Percentiles rank a stretch among this genome's conserved stretches.
These are phyloP conservation scores for Lachancea kluyveri DNA, from an alignment of 805 yeast genomes.

Conservation along the genomic window DNA sequence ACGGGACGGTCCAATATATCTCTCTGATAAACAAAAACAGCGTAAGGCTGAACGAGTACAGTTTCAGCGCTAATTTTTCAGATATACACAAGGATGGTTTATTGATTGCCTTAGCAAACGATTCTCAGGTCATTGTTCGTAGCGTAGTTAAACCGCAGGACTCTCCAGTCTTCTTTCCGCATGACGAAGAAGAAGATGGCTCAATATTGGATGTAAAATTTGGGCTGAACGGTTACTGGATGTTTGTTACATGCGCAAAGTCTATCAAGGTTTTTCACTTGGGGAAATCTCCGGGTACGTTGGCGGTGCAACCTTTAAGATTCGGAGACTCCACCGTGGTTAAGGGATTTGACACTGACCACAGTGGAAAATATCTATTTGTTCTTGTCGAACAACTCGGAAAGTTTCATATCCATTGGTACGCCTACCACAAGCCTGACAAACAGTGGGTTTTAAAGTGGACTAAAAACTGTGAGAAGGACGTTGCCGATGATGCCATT, in stretches of 20 bases:
- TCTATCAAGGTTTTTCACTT: slow-evolving; percentile 21
- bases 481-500: background rate
- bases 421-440: slow-evolving; percentile 1
- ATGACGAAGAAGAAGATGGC: slow-evolving; percentile 11
- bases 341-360: slow-evolving; percentile 7
- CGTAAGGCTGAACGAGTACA: no score
- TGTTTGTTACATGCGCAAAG: slow-evolving; percentile 18
- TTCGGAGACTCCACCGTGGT: slow-evolving; percentile 2
- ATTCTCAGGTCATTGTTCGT: slow-evolving; percentile 1
- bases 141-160: slow-evolving; percentile 12
- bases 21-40: no score
- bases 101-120: slow-evolving; percentile 23
- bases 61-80: slow-evolving; percentile 2
- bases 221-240: slow-evolving; percentile 29
- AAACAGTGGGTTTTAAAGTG: slow-evolving; percentile 3
- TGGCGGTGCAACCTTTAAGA: slow-evolving; percentile 13
- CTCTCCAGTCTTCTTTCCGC: slow-evolving; percentile 4
- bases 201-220: slow-evolving; percentile 15
- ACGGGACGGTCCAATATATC: no score
- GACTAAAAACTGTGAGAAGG: background rate
- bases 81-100: slow-evolving; percentile 36
- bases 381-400: slow-evolving; percentile 1
- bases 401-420: background rate
- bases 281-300: slow-evolving; percentile 20
- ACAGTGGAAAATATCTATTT: slow-evolving; percentile 6